Evolutionary conservation across 495 filamentous ascomycete genomes (phyloP), one percentile per base, ranked within the genome.

Genomic region (Terfezia claveryi): DNA sequence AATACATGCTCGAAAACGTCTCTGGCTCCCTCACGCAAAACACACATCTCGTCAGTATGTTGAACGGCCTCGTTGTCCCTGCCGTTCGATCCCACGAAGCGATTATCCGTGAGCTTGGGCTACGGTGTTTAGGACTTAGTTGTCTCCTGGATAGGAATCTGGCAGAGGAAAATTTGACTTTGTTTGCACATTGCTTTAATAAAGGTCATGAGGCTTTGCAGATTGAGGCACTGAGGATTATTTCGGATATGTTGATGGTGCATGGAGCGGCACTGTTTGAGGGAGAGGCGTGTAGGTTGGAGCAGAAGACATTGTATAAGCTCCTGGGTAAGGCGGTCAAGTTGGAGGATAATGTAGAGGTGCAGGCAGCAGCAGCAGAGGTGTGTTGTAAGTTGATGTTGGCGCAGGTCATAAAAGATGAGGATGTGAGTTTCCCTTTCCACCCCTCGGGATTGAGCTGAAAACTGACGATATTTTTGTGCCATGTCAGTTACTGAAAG

Each of bases 1-100:
- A 92, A 62, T 96, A 86, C 72, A 94, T 94, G 87, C 74, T 99
- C 46, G 78, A 92, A 64, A 91, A 94, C 61, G 83, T 95, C 2
- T 71, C 83, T 54, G 83, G 86, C 20, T 79, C 81, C 55, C 72
- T 96, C 36, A 87, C 94, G 66, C 72, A 83, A 50, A 94, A 94
- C 66, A 78, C 80, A 56, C 79, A 92, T 62, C 70, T 99, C 12
- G 84, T 93, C 2, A 83, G 84, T 36, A 94, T 95, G 84, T 73
- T 96, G 46, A 95, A 99, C 67, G 95, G 92, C 62, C 76, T 96
- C 4, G 83, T 99, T 41, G 85, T 96, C 1, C 92, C 92, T 6
- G 92, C 91, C 46, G 87, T 95, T 20, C 78, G 88, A 49, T 87
- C 81, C 62, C 87, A 93, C 62, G 91, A 96, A 66, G 85, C 87